phyloP scores from a whole-genome alignment of 805 yeast genomes.

The Saccharomycopsis sp. region DNA sequence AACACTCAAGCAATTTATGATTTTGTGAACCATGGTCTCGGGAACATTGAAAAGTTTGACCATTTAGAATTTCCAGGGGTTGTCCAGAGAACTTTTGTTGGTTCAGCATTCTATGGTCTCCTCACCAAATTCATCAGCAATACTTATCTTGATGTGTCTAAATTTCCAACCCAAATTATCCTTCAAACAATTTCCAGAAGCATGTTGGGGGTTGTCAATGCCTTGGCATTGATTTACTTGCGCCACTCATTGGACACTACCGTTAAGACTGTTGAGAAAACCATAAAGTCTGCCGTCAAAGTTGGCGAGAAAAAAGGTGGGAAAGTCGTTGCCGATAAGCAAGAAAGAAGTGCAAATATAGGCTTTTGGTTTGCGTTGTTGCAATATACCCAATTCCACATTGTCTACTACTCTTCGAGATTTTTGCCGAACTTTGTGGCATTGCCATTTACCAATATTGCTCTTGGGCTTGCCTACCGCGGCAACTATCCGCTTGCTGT shows the following conservation, averaged over 20 bases:
- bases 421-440: conserved; percentile 84
- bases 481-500: conserved; percentile 45
- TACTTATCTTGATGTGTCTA: conserved; percentile 15
- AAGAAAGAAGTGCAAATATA: conserved; percentile 22
- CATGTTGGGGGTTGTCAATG: conserved; percentile 55
- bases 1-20: conserved; percentile 86
- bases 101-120: conserved; percentile 47
- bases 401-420: conserved; percentile 71
- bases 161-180: conserved; percentile 34
- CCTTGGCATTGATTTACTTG: conserved; percentile 40
- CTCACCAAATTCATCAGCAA: conserved; percentile 33
- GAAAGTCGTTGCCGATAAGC: not conserved
- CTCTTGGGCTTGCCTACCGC: conserved; percentile 40
- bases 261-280: conserved; percentile 12
- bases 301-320: conserved; percentile 1
- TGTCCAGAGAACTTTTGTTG: conserved; percentile 80
- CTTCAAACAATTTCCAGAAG: conserved; percentile 50
- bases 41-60: conserved; percentile 44
- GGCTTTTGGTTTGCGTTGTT: conserved; percentile 55
- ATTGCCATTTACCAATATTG: conserved; percentile 58
- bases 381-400: conserved; percentile 64
- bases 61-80: conserved; percentile 79
- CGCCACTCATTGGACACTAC: conserved; percentile 31
- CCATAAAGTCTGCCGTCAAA: not conserved
- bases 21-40: conserved; percentile 51